These are phyloP conservation scores for Globisporangium sylvaticum DNA, from an alignment of 352 stramenopile species.

Conservation along the genomic window DNA sequence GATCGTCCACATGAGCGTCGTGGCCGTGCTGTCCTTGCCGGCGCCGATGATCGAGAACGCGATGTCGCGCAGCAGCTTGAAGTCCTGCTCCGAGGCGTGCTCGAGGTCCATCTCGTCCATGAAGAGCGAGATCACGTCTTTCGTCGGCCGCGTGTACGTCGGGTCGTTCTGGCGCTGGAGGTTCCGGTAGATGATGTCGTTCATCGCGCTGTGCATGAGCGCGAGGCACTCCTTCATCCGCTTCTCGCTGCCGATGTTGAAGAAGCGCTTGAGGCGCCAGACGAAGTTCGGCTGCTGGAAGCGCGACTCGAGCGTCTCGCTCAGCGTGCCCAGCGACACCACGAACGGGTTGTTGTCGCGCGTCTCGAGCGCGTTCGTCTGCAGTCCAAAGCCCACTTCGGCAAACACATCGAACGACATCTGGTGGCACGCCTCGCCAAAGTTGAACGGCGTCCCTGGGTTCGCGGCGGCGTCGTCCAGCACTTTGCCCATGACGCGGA, in stretches of 20 bases:
- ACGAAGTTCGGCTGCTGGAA: slow-evolving; percentile 33
- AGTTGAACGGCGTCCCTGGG: slow-evolving; percentile 6
- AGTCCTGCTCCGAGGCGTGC: background rate
- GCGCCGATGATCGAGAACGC: slow-evolving; percentile 51
- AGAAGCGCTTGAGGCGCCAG: slow-evolving; percentile 35
- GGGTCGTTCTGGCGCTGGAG: slow-evolving; percentile 23
- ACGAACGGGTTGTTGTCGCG: slow-evolving; percentile 42
- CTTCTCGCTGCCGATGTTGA: slow-evolving; percentile 36
- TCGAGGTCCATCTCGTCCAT: slow-evolving; percentile 5
- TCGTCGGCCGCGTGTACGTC: slow-evolving; percentile 5
- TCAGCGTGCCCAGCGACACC: slow-evolving; percentile 1
- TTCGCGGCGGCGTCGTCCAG: slow-evolving; percentile 12
- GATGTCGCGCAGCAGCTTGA: slow-evolving; percentile 39
- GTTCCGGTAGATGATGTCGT: slow-evolving; percentile 45
- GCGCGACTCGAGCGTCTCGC: slow-evolving; percentile 14
- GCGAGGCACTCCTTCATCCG: slow-evolving; percentile 32
- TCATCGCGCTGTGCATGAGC: slow-evolving; percentile 41
- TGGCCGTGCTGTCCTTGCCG: slow-evolving; percentile 57
- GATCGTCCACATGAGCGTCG: slow-evolving; percentile 48
- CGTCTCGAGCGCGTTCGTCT: slow-evolving; percentile 39
- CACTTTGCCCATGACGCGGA: slow-evolving; percentile 24
- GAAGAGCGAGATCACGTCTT: slow-evolving; percentile 30
- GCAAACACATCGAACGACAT: slow-evolving; percentile 56
- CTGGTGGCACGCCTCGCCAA: slow-evolving; percentile 32
- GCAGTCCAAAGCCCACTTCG: slow-evolving; percentile 42